Base-by-base conservation (phyloP, 768 basidiomycete species). In the Nidularia pulvinata region DNA sequence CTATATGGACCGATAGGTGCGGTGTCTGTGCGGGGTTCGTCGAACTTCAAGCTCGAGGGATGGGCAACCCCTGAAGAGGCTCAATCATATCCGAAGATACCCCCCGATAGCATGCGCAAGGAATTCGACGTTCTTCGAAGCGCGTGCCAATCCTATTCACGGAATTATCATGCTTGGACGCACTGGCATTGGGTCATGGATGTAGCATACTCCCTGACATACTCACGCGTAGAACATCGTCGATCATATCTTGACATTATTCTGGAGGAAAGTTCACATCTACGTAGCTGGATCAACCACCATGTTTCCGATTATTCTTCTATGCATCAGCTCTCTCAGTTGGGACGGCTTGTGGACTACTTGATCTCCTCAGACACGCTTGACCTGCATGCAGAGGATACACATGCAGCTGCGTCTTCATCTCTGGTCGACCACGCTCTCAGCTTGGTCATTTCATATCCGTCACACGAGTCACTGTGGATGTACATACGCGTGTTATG, bases 91-190 rank as follows among this genome's bases (percentile, higher is more conserved):
- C 71, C 72, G 48, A 62, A 65, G 48, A 59, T 86, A 45, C 61
- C 75, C 22, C 63, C 69, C 19, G 60, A 65, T 1, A 60, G 59
- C 33, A 60, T 85, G 44, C 64, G 63, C 43, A 54, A 62, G n/a
- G 89, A 91, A 62, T 70, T 88, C 39, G 60, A 61, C 5, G 59
- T 83, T 47, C 68, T 77, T 11, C 65, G 74, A 37, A 65, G 66
- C 35, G 81, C 86, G 33, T 84, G 84, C 66, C 81, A 83, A 58
- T 65, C 74, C 5, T 87, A 89, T 61, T 84, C 84, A 7, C 81
- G 89, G 11, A 91, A 90, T 61, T 91, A 90, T 62, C 81, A 86
- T 65, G 86, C 85, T 4, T 90, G 89, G 89, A 63, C 73, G 1
- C 85, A 90, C 59, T 82, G 86, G 61, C 72, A 73, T 46, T 78